These are phyloP conservation scores for Pyracantha coccinea DNA, from an alignment of 331 rosid species.

Conservation along the genomic window DNA sequence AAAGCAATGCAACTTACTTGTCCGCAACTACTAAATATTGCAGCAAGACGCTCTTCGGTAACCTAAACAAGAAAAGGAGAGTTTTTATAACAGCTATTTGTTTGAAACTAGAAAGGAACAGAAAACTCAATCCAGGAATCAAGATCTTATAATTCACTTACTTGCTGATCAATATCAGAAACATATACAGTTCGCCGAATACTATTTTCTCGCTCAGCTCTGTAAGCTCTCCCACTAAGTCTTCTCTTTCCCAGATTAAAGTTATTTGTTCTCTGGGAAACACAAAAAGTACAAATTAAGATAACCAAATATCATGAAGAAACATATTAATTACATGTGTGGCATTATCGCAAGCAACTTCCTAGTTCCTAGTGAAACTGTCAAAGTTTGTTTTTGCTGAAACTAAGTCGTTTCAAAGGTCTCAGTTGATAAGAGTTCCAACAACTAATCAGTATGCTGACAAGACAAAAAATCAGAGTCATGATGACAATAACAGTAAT, in stretches of 20 bases:
- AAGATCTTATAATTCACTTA: constrained; percentile 18
- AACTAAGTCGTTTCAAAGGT: background rate
- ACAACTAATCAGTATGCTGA: background rate
- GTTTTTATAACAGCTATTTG: constrained; percentile 4
- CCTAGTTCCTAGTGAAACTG: background rate
- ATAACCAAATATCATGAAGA: background rate
- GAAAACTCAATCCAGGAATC: background rate
- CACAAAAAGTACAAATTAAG: background rate
- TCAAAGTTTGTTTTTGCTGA: background rate
- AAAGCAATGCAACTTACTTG: constrained; percentile 52
- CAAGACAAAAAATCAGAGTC: background rate
- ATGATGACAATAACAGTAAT: background rate
- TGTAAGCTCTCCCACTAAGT: constrained; percentile 59
- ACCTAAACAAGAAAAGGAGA: constrained; percentile 41
- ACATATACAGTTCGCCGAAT: constrained; percentile 84
- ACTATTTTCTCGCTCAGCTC: constrained; percentile 84
- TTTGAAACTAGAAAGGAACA: constrained; percentile 3
- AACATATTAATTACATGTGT: background rate
- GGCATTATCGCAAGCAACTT: constrained; percentile 2
- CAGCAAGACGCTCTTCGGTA: constrained; percentile 95
- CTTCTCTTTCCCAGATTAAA: constrained; percentile 76
- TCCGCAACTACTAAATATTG: constrained; percentile 76
- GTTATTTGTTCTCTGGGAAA: constrained; percentile 62
- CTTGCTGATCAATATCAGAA: constrained; percentile 94
- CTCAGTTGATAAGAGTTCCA: background rate